These are phyloP conservation scores for Sporothrix curviconia DNA, from an alignment of 2,329 filamentous ascomycete species.

Conservation along the genomic window DNA sequence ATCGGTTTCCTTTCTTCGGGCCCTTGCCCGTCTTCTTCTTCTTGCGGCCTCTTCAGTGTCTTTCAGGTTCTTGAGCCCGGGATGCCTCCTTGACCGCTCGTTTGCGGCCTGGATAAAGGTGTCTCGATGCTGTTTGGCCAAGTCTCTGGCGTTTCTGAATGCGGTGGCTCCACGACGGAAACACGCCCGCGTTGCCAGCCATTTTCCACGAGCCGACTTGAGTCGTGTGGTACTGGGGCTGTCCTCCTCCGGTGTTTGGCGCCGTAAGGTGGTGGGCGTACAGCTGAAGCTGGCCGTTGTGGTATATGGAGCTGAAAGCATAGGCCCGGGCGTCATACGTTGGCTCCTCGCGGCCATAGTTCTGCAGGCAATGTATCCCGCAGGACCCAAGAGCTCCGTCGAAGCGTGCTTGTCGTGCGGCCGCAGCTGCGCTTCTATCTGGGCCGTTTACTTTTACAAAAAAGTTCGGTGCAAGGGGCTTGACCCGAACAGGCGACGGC, in stretches of 20 bases:
- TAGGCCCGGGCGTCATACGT: constrained; percentile 35
- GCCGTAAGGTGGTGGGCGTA: constrained; percentile 33
- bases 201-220: constrained; percentile 26
- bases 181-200: background rate
- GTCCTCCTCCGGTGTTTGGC: constrained; percentile 25
- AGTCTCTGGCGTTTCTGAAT: constrained; percentile 35
- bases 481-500: constrained; percentile 26
- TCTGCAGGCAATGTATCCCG: constrained; percentile 33
- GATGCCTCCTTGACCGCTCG: no score
- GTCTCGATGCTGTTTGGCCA: constrained; percentile 32
- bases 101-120: constrained; percentile 24
- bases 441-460: constrained; percentile 36
- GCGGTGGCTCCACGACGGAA: constrained; percentile 32
- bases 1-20: no score
- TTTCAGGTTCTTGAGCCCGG: no score
- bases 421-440: constrained; percentile 26
- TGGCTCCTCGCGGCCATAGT: constrained; percentile 26
- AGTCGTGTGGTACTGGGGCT: constrained; percentile 37
- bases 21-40: no score
- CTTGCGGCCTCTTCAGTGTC: no score
- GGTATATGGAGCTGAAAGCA: constrained; percentile 34
- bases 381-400: constrained; percentile 33
- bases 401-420: constrained; percentile 30
- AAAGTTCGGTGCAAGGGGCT: constrained; percentile 34
- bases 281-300: constrained; percentile 30